Evolutionary conservation across 2,329 filamentous ascomycete species (phyloP), one percentile per base, ranked within the genome.

Genomic region (Phyllosticta citriasiana): DNA sequence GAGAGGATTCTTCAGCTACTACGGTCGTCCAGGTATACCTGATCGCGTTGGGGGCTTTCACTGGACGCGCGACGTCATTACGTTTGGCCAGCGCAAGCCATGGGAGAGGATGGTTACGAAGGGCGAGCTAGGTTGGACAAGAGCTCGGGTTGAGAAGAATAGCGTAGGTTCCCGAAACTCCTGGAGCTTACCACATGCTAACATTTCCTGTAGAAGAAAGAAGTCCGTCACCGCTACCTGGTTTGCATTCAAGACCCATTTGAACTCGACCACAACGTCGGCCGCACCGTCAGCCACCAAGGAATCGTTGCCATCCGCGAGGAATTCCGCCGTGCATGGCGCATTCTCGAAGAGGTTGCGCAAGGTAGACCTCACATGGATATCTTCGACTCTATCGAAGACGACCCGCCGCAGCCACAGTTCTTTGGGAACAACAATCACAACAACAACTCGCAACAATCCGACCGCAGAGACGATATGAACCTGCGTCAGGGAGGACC

Each of bases 171-270:
- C 7, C 57, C 64, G 2, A 60, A 53, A 8, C 55, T 59, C 4
- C 63, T 64, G n/a, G 63, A 60, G 51, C 64, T 26, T 12, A 9
- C 3, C 9, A 25, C 6, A 47, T 10, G 52, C 54, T 24, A 50
- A 57, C 22, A 35, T 16, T 57, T 54, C 3, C 47, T n/a, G 55
- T 25, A 61, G 59, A 69, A 73, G 57, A 89, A 88, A 66, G 88
- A 91, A 68, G 81, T 93, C 14, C 84, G 88, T 2, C 84, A 91
- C 68, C 84, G 91, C 12, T 96, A 91, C 71, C 81, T 96, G 4
- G 88, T 96, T 66, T 89, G 90, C 33, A 92, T 97, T 63, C 92
- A 96, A 71, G 92, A 96, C 71, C 92, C 92, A 0, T 96, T 96
- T 68, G 91, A 96, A 76, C 75, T 86, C 2, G 86, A 91, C 51